phyloP scores from a whole-genome alignment of 2,329 filamentous ascomycete genomes.

The Exophiala viscosa region DNA sequence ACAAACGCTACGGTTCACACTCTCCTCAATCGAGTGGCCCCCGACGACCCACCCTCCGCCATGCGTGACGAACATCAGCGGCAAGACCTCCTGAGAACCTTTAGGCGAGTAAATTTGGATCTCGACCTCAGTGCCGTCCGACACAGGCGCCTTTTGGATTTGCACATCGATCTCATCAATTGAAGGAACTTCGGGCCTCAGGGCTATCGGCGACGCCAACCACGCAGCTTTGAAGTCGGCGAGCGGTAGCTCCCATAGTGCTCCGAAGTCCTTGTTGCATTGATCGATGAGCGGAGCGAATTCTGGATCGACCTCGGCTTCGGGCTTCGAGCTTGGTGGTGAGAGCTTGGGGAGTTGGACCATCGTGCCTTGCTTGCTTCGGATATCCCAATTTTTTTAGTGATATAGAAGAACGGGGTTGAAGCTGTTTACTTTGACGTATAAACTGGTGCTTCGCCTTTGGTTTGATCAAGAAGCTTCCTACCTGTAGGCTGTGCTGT shows the following conservation, averaged over 20 bases:
- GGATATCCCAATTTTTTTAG: no score
- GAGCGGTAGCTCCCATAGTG: background rate
- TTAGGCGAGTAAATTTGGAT: conserved; percentile 4
- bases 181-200: background rate
- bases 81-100: background rate
- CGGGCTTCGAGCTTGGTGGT: background rate
- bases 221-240: background rate
- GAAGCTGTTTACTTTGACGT: no score
- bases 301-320: background rate
- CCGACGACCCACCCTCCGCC: conserved; percentile 10
- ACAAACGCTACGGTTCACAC: background rate
- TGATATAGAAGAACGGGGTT: no score
- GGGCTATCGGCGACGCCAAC: background rate
- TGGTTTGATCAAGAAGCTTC: no score
- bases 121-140: conserved; percentile 4
- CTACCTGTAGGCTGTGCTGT: no score
- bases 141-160: background rate
- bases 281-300: background rate
- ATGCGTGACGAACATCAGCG: conserved; percentile 6
- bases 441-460: no score
- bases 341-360: no score
- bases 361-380: no score
- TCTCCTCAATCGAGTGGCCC: background rate
- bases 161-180: background rate
- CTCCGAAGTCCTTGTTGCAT: background rate